Base-by-base conservation (phyloP, 495 filamentous ascomycete genomes). In the Podospora didyma region DNA sequence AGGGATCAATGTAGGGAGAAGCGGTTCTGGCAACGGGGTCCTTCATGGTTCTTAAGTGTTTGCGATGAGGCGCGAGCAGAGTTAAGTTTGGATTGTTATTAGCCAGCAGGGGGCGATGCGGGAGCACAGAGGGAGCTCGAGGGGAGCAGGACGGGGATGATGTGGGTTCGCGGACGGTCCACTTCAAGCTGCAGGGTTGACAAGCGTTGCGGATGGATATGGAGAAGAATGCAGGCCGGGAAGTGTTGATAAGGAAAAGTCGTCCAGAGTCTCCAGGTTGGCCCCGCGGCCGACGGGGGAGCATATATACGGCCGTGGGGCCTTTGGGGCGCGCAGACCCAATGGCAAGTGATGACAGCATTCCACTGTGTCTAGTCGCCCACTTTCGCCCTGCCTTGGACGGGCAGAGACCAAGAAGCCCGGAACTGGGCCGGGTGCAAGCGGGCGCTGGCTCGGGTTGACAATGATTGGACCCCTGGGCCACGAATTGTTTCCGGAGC, bases 1-100 rank as follows among this genome's bases (percentile, higher is more conserved):
- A 41, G 39, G 76, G 76, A 72, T 79, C 70, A 48, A 62, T 69
- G 68, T 80, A 79, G 59, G 75, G 76, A 73, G 77, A 79, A 64
- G 70, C 62, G 21, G 73, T 74, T 67, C 76, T 72, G 48, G 59
- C 59, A 60, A 78, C 71, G 69, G 77, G 77, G 71, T 76, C 69
- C 66, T 62, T 67, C 72, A 77, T 79, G 70, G 71, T 76, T 73
- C 68, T 78, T 77, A 76, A 69, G 58, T 64, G 55, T 46, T 60
- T 67, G 54, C 41, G 58, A 39, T 17, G 37, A 21, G 56, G 47
- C 53, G 42, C 23, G 44, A 46, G 35, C 44, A 19, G 44, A 60
- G 56, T 39, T 51, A 51, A 19, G 52, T 55, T 58, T 44, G 62
- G 56, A 56, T 54, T 54, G 64, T 50, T 51, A 49, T 50, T 51